Evolutionary conservation across 306 rosid genomes (phyloP).

Genomic region (Ochetophila trinervis): DNA sequence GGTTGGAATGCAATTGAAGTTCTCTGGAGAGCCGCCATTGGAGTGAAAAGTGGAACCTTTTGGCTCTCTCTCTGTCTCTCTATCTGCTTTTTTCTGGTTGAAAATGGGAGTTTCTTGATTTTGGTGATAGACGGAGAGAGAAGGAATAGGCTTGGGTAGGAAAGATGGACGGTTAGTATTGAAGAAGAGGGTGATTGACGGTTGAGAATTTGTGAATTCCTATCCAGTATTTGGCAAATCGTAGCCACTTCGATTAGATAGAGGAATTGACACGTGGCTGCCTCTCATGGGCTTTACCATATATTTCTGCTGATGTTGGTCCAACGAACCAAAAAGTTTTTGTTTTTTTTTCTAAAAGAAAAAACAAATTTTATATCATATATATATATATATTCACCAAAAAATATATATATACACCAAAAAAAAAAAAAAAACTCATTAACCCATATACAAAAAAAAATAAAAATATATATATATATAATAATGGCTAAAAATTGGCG

Average conservation of each 20-base stretch:
- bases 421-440: no score
- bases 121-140: not conserved
- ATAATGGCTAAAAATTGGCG: no score
- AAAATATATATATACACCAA: no score
- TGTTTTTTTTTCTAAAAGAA: no score
- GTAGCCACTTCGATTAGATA: conserved; percentile 37
- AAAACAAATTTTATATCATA: no score
- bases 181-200: not conserved
- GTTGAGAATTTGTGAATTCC: not conserved
- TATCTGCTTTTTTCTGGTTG: not conserved
- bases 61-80: conserved; percentile 1
- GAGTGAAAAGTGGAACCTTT: not conserved
- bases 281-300: not conserved
- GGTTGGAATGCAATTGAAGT: conserved; percentile 58
- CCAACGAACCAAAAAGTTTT: no score
- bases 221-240: conserved; percentile 15
- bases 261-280: conserved; percentile 35
- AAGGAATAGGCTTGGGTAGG: not conserved
- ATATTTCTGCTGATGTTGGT: not conserved
- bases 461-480: no score
- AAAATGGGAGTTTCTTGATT: not conserved
- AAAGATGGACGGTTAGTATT: conserved; percentile 18
- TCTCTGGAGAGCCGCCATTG: conserved; percentile 77
- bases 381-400: no score
- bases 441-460: no score